Conservation (phyloP, 371 early-diverging fungal genomes). For the Mycotypha africana region DNA sequence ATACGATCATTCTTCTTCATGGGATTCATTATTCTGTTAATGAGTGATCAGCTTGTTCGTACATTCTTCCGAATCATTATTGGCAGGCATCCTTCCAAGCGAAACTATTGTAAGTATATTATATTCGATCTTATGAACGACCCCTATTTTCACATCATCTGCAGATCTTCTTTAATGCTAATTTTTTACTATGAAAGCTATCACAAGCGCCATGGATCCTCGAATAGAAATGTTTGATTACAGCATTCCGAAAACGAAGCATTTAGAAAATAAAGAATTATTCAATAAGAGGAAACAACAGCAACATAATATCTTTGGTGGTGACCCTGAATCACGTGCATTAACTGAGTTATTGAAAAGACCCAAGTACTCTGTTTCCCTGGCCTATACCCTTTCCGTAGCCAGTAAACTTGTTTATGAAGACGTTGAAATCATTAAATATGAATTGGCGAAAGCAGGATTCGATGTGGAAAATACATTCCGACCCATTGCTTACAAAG, state of each 20-base stretch:
- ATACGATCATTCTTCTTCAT: constrained; percentile 33
- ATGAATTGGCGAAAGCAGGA: constrained; percentile 47
- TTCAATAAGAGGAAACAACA: not conserved
- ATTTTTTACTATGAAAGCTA: constrained; percentile 11
- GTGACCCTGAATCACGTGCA: too few relatives aligned
- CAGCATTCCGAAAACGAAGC: too few relatives aligned
- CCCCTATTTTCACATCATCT: too few relatives aligned
- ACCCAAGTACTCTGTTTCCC: constrained; percentile 38
- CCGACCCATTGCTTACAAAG: constrained; percentile 49
- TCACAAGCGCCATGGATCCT: constrained; percentile 33
- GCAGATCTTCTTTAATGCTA: not conserved
- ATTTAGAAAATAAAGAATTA: not conserved
- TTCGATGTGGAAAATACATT: constrained; percentile 46
- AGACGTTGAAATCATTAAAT: constrained; percentile 46
- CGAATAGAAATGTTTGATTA: constrained; percentile 16
- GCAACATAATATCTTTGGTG: constrained; percentile 3
- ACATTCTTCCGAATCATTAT: constrained; percentile 21
- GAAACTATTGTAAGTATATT: constrained; percentile 24
- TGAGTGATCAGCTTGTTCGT: constrained; percentile 34
- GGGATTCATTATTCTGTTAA: constrained; percentile 26
- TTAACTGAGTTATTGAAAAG: too few relatives aligned
- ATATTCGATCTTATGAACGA: too few relatives aligned
- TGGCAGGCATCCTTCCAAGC: constrained; percentile 24
- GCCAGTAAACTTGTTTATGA: constrained; percentile 54
- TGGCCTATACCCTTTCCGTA: constrained; percentile 47